phyloP scores from a whole-genome alignment of 805 yeast genomes.

The Pichia nanzhaoensis region DNA sequence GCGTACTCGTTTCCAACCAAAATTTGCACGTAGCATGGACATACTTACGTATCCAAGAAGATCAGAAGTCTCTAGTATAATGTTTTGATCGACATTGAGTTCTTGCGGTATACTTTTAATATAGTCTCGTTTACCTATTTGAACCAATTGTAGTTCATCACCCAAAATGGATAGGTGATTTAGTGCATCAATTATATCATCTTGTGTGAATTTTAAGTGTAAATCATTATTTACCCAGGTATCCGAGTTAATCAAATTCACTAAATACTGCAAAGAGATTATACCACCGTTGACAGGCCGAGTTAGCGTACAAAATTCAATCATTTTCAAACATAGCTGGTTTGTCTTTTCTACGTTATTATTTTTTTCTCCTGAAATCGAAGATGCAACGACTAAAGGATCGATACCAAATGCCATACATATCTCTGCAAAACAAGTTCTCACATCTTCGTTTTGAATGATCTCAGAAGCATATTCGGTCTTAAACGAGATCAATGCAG shows the following conservation, averaged over 20 bases:
- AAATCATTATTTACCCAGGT: constrained; percentile 23
- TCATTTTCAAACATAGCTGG: constrained; percentile 64
- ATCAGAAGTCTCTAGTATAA: constrained; percentile 68
- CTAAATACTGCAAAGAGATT: constrained; percentile 52
- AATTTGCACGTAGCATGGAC: constrained; percentile 61
- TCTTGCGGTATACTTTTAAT: constrained; percentile 59
- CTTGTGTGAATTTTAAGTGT: constrained; percentile 30
- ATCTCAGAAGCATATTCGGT: constrained; percentile 65
- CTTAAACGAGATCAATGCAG: constrained; percentile 70
- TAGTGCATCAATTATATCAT: constrained; percentile 54
- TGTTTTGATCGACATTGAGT: constrained; percentile 59
- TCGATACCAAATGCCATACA: constrained; percentile 81
- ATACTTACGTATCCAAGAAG: constrained; percentile 69
- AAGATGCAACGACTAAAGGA: constrained; percentile 44
- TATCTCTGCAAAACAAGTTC: constrained; percentile 67
- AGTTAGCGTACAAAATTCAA: constrained; percentile 69
- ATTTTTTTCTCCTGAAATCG: constrained; percentile 27
- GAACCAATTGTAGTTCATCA: constrained; percentile 59
- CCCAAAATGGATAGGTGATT: constrained; percentile 52
- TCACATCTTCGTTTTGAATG: constrained; percentile 52
- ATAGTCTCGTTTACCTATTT: constrained; percentile 51
- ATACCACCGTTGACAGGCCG: constrained; percentile 78
- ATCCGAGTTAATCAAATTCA: constrained; percentile 25
- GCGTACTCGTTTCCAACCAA: constrained; percentile 63
- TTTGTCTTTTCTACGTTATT: constrained; percentile 49